Evolutionary conservation across 495 filamentous ascomycete species (phyloP).

Genomic region (Penicillium paxilli): DNA sequence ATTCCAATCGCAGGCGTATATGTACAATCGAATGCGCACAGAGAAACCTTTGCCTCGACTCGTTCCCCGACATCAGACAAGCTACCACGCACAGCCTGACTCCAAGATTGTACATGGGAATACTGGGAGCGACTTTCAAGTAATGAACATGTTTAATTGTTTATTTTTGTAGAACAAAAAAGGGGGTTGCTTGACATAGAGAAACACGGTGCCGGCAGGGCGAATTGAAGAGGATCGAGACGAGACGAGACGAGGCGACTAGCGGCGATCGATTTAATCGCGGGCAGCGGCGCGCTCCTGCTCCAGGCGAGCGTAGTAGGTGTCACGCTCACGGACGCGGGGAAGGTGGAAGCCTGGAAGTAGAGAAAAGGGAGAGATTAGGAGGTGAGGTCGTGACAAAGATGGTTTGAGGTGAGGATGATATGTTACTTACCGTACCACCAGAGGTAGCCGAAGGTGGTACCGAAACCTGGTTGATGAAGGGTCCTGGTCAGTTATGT

Average conservation of each 20-base stretch:
- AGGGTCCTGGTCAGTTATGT: conserved; percentile 7
- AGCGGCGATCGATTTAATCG: conserved; percentile 28
- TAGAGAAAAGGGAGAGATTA: background rate
- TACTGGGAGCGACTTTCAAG: background rate
- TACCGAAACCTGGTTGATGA: conserved; percentile 58
- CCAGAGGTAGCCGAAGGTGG: conserved; percentile 70
- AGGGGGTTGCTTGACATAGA: conserved; percentile 9
- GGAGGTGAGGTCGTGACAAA: background rate
- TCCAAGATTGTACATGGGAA: conserved; percentile 1
- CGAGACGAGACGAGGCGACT: conserved; percentile 10
- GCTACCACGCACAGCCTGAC: conserved; percentile 15
- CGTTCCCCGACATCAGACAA: conserved; percentile 17
- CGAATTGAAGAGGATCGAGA: conserved; percentile 12
- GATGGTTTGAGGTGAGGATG: background rate
- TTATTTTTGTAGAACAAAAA: conserved; percentile 13
- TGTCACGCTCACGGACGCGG: conserved; percentile 70
- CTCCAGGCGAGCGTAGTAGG: conserved; percentile 76
- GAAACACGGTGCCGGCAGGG: conserved; percentile 19
- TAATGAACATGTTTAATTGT: conserved; percentile 6
- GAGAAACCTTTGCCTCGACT: conserved; percentile 11
- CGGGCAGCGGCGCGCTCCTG: conserved; percentile 56
- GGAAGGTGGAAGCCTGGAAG: conserved; percentile 74
- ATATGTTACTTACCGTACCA: conserved; percentile 71
- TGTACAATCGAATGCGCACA: conserved; percentile 36
- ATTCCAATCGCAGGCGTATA: conserved; percentile 25